Base-by-base conservation (phyloP, 1,284 basidiomycete species). In the Moesziomyces globuligerus region DNA sequence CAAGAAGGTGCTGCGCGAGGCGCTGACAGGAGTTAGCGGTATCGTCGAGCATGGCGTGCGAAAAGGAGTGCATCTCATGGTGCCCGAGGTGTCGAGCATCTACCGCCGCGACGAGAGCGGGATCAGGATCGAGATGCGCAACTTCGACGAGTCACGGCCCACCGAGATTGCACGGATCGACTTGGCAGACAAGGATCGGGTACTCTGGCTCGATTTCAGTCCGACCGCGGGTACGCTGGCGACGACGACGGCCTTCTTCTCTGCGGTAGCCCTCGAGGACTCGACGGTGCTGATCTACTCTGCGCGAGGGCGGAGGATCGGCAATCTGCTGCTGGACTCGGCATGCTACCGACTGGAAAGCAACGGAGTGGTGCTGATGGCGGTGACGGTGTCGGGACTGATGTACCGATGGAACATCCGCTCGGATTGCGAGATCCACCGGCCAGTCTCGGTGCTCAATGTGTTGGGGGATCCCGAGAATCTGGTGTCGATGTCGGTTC, bases 161-260 rank as follows among this genome's bases (percentile, higher is more conserved):
- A 86, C 87, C 10, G 91, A 94, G 77, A 86, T 94, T 15, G 84
- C 87, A 8, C 88, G 88, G 64, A 83, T 87, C 40, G 87, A 85
- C 72, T 86, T 87, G 21, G 43, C 62, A 9, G 67, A 67, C 46
- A 61, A 69, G 37, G 71, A 68, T 85, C 89, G 78, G 87, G 82
- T 89, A 7, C 87, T 90, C 50, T 98, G 94, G 94, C 81, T 94
- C 48, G 93, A 97, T 82, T 97, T 91, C 82, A 78, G 93, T 8
- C 88, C 91, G 1, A 87, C 87, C 0, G 89, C 90, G 7, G 88
- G 88, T 6, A 80, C 94, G 5, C 85, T 86, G 0, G 81, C 92
- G 28, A 88, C 88, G 1, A 88, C 89, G 0, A 90, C 91, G 0
- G 79, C 83, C 2, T 78, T 79, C 2, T 93, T 93, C 79, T 89